Conservation (phyloP, 2,329 filamentous ascomycete genomes). For the Delphinella strobiligena region DNA sequence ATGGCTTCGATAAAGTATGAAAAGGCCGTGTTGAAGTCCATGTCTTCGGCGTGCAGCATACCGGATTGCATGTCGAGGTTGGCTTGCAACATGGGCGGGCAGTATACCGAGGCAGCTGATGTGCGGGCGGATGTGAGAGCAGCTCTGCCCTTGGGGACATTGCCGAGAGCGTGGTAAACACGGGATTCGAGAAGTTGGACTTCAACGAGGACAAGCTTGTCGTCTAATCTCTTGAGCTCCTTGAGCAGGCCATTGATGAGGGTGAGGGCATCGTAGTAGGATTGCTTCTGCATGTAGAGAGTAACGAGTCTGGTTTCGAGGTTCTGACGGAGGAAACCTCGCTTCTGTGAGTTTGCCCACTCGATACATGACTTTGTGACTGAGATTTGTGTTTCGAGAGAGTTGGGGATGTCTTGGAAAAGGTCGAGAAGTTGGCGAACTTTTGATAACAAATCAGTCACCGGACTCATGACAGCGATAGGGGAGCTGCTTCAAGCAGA, state of each 20-base stretch:
- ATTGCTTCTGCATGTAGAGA: slow-evolving; percentile 93
- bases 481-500: slow-evolving; percentile 2
- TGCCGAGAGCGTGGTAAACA: slow-evolving; percentile 94
- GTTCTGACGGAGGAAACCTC: slow-evolving; percentile 93
- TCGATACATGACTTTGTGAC: slow-evolving; percentile 99
- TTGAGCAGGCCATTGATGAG: slow-evolving; percentile 93
- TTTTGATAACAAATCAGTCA: no score
- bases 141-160: slow-evolving; percentile 89
- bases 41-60: slow-evolving; percentile 96
- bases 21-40: slow-evolving; percentile 97
- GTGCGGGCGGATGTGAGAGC: slow-evolving; percentile 90
- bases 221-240: slow-evolving; percentile 94
- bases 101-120: slow-evolving; percentile 93
- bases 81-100: slow-evolving; percentile 85
- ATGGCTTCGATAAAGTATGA: slow-evolving; percentile 99
- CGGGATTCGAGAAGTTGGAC: slow-evolving; percentile 94
- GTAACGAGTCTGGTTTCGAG: slow-evolving; percentile 90
- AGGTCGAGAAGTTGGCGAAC: slow-evolving; percentile 95
- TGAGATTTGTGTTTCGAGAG: slow-evolving; percentile 82
- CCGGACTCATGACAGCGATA: no score
- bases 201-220: slow-evolving; percentile 95
- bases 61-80: slow-evolving; percentile 98
- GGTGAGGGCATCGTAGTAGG: slow-evolving; percentile 91
- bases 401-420: slow-evolving; percentile 86
- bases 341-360: slow-evolving; percentile 90